Evolutionary conservation across 768 basidiomycete genomes (phyloP).

Genomic region (Boletus reticuloceps): DNA sequence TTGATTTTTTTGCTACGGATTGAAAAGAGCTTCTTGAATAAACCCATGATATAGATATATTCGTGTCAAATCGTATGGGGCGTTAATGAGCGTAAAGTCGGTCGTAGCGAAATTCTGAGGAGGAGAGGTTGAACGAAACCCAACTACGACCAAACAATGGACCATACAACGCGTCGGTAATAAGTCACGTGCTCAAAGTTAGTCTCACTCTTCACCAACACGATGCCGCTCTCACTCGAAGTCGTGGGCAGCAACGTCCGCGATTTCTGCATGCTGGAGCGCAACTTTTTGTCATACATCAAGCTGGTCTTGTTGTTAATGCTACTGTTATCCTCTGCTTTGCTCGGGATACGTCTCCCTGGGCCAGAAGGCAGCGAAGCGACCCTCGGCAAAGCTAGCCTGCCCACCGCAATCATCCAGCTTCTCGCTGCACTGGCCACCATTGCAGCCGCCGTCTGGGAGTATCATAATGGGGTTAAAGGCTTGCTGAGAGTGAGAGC

Average conservation of each 20-base stretch:
- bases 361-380: constrained; percentile 27
- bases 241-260: constrained; percentile 62
- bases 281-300: constrained; percentile 68
- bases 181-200: constrained; percentile 14
- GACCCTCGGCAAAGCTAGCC: constrained; percentile 27
- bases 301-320: constrained; percentile 64
- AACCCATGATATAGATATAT: constrained; percentile 48
- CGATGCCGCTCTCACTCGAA: constrained; percentile 29
- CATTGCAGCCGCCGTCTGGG: constrained; percentile 60
- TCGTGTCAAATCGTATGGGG: constrained; percentile 30
- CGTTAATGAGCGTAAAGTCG: constrained; percentile 27
- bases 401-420: constrained; percentile 54
- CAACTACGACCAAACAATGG: constrained; percentile 44
- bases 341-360: constrained; percentile 61
- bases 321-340: constrained; percentile 59
- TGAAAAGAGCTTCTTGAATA: constrained; percentile 69
- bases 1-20: constrained; percentile 63
- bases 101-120: constrained; percentile 6
- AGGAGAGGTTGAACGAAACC: constrained; percentile 2
- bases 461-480: constrained; percentile 57
- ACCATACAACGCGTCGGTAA: constrained; percentile 30
- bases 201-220: neutral
- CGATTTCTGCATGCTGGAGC: constrained; percentile 78
- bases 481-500: constrained; percentile 58
- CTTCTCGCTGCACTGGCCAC: constrained; percentile 51